Base-by-base conservation (phyloP, 1,284 basidiomycete genomes). In the Vanrija humicola region DNA sequence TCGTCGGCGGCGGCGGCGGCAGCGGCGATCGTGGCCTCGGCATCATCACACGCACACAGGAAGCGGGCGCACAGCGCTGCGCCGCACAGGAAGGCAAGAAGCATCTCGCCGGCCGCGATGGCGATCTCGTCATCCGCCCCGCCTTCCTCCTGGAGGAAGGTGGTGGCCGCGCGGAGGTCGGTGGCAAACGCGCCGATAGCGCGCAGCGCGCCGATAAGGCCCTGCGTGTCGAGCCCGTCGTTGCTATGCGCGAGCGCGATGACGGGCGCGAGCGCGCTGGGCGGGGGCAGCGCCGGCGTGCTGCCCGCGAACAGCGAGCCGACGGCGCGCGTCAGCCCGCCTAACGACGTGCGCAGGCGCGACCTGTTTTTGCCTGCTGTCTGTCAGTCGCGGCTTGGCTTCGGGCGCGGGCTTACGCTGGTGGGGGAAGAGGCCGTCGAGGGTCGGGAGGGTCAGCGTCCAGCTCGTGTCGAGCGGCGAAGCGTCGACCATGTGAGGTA, bases 111-210 rank as follows among this genome's bases (percentile, higher is more conserved):
- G 12, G 42, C 12, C 9, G 18, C 19, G 18, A n/a, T 14, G 14
- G 45, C 43, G 7, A 54, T 51, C n/a, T 48, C 23, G 18, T 34
- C 38, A 15, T 48, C 28, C 18, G 34, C 47, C 38, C 9, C 23
- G 9, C 39, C 38, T 16, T 50, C 29, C 5, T 55, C 48, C 9
- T 47, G 23, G 5, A 19, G 19, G 12, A 10, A 7, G 15, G 55
- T 18, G 15, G 40, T 46, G 14, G 57, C 50, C 42, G 21, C n/a
- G 19, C 21, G 18, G 38, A 64, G 47, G 38, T 53, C 56, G 42
- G 51, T 54, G n/a, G 54, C 51, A 23, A 52, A 61, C 6, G 46
- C 25, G 38, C 58, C 54, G 16, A 64, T 28, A 9, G 40, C 50
- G 16, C 48, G 25, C 14, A 64, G 46, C 14, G 52, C 50, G 39